Conservation (phyloP, 2,329 filamentous ascomycete genomes). For the Seiridium unicorne region DNA sequence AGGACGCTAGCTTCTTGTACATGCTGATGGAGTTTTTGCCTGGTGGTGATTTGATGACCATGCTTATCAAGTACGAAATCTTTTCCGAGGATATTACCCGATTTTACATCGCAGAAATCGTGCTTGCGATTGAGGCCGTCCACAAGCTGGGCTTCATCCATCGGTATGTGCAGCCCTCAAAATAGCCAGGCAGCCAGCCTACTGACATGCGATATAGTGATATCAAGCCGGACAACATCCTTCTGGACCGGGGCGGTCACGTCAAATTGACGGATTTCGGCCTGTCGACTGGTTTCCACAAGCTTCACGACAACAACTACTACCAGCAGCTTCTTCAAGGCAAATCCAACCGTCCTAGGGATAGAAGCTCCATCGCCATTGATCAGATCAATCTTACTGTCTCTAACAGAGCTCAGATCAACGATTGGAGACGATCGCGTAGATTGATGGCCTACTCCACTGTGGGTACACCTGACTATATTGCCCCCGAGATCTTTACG, state of each 20-base stretch:
- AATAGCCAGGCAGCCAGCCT: background rate
- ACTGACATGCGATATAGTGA: constrained; percentile 57
- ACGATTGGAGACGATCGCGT: constrained; percentile 96
- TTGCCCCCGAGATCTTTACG: constrained; percentile 96
- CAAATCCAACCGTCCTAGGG: constrained; percentile 68
- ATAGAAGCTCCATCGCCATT: constrained; percentile 90
- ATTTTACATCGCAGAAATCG: constrained; percentile 98
- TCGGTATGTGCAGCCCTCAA: constrained; percentile 56
- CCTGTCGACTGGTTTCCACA: constrained; percentile 95
- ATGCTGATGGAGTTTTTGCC: constrained; percentile 99
- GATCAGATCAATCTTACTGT: constrained; percentile 98
- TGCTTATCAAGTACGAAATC: constrained; percentile 99
- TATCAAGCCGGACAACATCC: constrained; percentile 98
- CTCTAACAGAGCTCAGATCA: constrained; percentile 96
- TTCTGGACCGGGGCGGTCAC: constrained; percentile 91
- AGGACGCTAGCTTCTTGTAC: constrained; percentile 93
- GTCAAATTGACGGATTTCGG: constrained; percentile 99
- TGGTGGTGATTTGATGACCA: constrained; percentile 98
- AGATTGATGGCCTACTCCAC: constrained; percentile 97
- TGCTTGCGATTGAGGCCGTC: constrained; percentile 96
- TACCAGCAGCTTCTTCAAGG: constrained; percentile 94
- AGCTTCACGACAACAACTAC: constrained; percentile 96
- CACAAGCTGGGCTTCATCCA: constrained; percentile 98
- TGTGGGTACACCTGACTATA: constrained; percentile 97
- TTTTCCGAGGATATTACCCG: constrained; percentile 98